phyloP scores from a whole-genome alignment of 768 basidiomycete species.

The Auricularia sp. region DNA sequence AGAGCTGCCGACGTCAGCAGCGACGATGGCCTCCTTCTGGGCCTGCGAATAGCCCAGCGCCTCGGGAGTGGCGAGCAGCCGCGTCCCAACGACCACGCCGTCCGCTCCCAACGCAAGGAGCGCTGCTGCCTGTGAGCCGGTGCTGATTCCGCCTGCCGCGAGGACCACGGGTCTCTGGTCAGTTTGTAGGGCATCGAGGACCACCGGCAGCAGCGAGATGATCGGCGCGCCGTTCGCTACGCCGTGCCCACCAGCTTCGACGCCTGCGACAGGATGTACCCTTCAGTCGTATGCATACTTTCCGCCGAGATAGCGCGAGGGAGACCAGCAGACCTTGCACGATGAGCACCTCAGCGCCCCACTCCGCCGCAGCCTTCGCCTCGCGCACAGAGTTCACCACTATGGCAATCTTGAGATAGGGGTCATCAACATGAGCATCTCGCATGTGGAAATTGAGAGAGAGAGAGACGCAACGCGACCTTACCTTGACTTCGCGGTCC shows the following conservation, averaged over 20 bases:
- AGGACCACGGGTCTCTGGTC: conserved; percentile 38
- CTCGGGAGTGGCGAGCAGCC: conserved; percentile 61
- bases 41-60: conserved; percentile 37
- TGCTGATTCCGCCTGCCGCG: conserved; percentile 65
- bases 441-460: too few species aligned
- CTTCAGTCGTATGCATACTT: too few species aligned
- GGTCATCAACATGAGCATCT: conserved; percentile 8
- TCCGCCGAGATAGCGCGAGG: too few species aligned
- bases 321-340: conserved; percentile 50
- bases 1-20: conserved; percentile 27
- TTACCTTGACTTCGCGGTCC: conserved; percentile 22
- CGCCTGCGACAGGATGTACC: conserved; percentile 33
- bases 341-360: conserved; percentile 64
- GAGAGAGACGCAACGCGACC: not conserved
- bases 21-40: conserved; percentile 44
- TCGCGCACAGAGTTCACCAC: conserved; percentile 54
- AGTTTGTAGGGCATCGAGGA: conserved; percentile 34
- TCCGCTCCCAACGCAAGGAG: conserved; percentile 56
- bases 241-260: conserved; percentile 76
- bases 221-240: conserved; percentile 45
- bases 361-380: conserved; percentile 51
- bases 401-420: conserved; percentile 45
- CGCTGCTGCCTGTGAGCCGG: conserved; percentile 54
- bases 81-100: conserved; percentile 64
- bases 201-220: conserved; percentile 45